phyloP scores from a whole-genome alignment of 2,329 filamentous ascomycete species.

The Pseudogymnoascus sp. region DNA sequence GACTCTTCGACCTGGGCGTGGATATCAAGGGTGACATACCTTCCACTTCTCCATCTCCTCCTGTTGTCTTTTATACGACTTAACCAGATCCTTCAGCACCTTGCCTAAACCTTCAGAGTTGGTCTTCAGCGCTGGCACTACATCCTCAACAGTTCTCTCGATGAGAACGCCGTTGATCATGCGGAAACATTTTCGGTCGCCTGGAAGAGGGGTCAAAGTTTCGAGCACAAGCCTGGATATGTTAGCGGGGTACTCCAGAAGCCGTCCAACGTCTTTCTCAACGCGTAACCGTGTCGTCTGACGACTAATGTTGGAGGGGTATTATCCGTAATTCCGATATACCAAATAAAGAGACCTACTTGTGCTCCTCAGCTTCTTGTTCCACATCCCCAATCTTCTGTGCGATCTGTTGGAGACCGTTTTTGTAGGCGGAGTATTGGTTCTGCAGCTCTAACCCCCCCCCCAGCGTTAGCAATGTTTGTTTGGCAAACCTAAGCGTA shows the following conservation, averaged over 20 bases:
- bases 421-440: constrained; percentile 73
- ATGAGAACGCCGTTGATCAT: constrained; percentile 97
- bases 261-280: not conserved
- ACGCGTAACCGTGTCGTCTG: not conserved
- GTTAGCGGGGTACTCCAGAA: not conserved
- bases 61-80: constrained; percentile 94
- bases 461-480: constrained; percentile 10
- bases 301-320: not conserved
- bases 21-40: constrained; percentile 49
- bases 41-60: constrained; percentile 98
- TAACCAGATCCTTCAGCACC: constrained; percentile 87
- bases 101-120: constrained; percentile 93
- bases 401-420: constrained; percentile 80
- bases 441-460: constrained; percentile 62
- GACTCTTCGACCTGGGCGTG: not conserved
- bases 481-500: not conserved
- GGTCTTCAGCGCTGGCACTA: constrained; percentile 82
- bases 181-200: constrained; percentile 92
- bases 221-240: constrained; percentile 77
- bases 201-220: constrained; percentile 74
- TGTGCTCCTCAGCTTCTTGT: constrained; percentile 95
- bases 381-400: constrained; percentile 97
- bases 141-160: constrained; percentile 88
- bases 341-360: constrained; percentile 53
- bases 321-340: not conserved